Evolutionary conservation across 805 yeast species (phyloP).

Genomic region (Pichia rugopelliculosa): DNA sequence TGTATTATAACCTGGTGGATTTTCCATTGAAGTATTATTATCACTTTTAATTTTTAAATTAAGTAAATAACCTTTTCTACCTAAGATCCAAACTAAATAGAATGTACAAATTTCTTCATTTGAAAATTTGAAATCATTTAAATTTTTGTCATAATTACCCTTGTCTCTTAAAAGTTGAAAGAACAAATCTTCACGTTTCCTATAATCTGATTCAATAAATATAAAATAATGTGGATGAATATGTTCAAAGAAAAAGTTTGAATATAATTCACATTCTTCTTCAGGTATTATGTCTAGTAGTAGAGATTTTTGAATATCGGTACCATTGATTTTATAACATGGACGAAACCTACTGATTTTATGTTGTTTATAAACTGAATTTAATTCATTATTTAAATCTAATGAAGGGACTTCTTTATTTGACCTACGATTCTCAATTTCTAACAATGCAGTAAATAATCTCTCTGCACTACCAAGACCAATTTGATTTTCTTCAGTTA

Average conservation of each 20-base stretch:
- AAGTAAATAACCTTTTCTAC: conserved; percentile 14
- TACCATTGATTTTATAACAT: neutral
- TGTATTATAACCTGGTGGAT: neutral
- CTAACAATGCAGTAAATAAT: conserved; percentile 12
- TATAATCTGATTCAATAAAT: conserved; percentile 27
- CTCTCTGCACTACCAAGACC: conserved; percentile 13
- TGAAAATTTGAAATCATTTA: conserved; percentile 3
- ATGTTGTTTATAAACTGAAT: neutral
- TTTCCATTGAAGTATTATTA: neutral
- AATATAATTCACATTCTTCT: conserved; percentile 25
- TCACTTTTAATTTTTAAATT: conserved; percentile 3
- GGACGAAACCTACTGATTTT: neutral
- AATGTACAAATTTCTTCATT: conserved; percentile 29
- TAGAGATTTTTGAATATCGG: conserved; percentile 4
- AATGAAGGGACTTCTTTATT: conserved; percentile 1
- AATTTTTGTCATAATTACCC: neutral
- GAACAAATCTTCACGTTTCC: conserved; percentile 22
- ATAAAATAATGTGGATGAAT: conserved; percentile 31
- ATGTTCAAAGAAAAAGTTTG: conserved; percentile 28
- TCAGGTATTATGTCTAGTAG: conserved; percentile 20
- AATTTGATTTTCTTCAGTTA: conserved; percentile 12
- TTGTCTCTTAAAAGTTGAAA: conserved; percentile 19
- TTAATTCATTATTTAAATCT: conserved; percentile 1
- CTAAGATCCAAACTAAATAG: conserved; percentile 33
- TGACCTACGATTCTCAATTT: conserved; percentile 10